These are phyloP conservation scores for Hymenoscyphus repandus DNA, from an alignment of 2,329 filamentous ascomycete species.

Conservation along the genomic window DNA sequence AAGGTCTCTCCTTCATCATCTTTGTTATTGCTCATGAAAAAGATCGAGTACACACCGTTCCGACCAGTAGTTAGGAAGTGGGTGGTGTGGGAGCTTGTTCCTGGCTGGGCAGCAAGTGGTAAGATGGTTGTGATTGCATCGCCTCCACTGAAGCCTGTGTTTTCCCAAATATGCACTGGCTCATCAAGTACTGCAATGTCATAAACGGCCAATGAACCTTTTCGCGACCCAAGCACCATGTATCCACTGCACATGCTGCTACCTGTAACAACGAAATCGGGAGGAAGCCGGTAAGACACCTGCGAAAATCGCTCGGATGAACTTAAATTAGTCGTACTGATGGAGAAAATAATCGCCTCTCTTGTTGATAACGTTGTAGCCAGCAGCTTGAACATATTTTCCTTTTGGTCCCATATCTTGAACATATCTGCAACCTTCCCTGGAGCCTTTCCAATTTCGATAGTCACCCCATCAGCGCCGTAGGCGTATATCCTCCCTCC, in stretches of 20 bases:
- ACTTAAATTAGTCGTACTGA: slow-evolving; percentile 10
- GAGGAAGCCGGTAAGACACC: slow-evolving; percentile 26
- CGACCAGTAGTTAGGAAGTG: slow-evolving; percentile 68
- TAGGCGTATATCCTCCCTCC: slow-evolving; percentile 34
- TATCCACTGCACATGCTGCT: slow-evolving; percentile 38
- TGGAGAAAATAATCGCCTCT: slow-evolving; percentile 30
- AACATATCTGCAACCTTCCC: slow-evolving; percentile 30
- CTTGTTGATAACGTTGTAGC: slow-evolving; percentile 32
- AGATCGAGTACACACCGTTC: slow-evolving; percentile 71
- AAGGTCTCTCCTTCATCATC: neutral
- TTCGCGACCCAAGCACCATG: slow-evolving; percentile 50
- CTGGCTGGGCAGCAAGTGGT: slow-evolving; percentile 30
- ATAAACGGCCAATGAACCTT: slow-evolving; percentile 48
- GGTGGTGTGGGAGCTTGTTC: slow-evolving; percentile 14
- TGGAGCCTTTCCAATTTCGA: slow-evolving; percentile 18
- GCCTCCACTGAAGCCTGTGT: slow-evolving; percentile 31
- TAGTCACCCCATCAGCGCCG: slow-evolving; percentile 8
- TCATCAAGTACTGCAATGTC: slow-evolving; percentile 17
- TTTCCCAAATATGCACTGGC: slow-evolving; percentile 16
- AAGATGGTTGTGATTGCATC: slow-evolving; percentile 66
- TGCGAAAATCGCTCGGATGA: neutral
- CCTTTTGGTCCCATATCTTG: slow-evolving; percentile 19
- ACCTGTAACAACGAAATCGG: slow-evolving; percentile 44
- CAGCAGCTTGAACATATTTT: slow-evolving; percentile 15
- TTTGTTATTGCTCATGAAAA: slow-evolving; percentile 16